Evolutionary conservation across 1,284 basidiomycete species (phyloP).

Genomic region (Cronartium quercuum): DNA sequence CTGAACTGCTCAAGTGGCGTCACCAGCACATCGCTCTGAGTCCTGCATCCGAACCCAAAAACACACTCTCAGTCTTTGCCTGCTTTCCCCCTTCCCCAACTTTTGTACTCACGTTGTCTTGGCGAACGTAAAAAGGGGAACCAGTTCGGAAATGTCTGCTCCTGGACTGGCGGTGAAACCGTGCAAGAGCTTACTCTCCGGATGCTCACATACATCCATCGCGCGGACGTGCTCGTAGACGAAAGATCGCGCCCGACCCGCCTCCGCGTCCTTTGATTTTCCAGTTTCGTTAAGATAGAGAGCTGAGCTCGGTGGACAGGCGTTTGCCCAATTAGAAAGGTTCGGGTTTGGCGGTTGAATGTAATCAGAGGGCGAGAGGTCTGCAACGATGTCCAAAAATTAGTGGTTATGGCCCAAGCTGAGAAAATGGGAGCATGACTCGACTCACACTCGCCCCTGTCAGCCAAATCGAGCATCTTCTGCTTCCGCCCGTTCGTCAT

Average conservation of each 20-base stretch:
- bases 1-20: slow-evolving; percentile 48
- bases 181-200: slow-evolving; percentile 46
- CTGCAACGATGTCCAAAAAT: slow-evolving; percentile 19
- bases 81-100: no score
- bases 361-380: slow-evolving; percentile 44
- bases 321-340: slow-evolving; percentile 44
- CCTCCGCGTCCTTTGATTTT: slow-evolving; percentile 13
- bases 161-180: slow-evolving; percentile 45
- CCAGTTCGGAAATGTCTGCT: slow-evolving; percentile 44
- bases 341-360: slow-evolving; percentile 40
- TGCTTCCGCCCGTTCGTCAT: slow-evolving; percentile 35
- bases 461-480: slow-evolving; percentile 36
- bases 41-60: slow-evolving; percentile 7
- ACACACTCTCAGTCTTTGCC: background rate
- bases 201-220: slow-evolving; percentile 47
- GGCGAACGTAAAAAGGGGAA: slow-evolving; percentile 48
- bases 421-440: background rate
- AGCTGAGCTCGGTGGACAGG: slow-evolving; percentile 43
- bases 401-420: no score
- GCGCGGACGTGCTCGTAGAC: slow-evolving; percentile 45
- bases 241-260: slow-evolving; percentile 43
- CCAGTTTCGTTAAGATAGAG: slow-evolving; percentile 28
- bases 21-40: slow-evolving; percentile 47
- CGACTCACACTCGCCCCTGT: slow-evolving; percentile 32
- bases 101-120: slow-evolving; percentile 42